A percentile compares a stretch with the other conserved stretches of the same genome.
These are phyloP conservation scores for Ganoderma boninense DNA, from an alignment of 1,284 basidiomycete genomes.

Conservation along the genomic window DNA sequence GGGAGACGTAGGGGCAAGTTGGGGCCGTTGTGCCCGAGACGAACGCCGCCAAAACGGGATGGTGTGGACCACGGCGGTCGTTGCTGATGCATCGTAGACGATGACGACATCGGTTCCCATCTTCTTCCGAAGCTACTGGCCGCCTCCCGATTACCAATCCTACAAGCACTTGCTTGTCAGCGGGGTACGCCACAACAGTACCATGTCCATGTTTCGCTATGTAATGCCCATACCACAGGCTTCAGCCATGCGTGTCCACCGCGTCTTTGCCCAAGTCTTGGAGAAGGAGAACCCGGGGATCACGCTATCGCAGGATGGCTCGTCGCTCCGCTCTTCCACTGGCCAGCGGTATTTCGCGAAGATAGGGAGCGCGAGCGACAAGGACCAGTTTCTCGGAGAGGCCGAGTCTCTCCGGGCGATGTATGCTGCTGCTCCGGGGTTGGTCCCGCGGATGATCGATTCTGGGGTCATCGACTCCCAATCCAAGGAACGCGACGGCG, in stretches of 20 bases:
- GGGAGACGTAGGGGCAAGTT: not conserved
- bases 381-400: slow-evolving; percentile 77
- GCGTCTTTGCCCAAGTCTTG: slow-evolving; percentile 53
- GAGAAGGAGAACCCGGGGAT: slow-evolving; percentile 56
- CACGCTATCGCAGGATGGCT: slow-evolving; percentile 48
- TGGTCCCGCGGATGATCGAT: slow-evolving; percentile 71
- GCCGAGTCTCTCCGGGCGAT: slow-evolving; percentile 77
- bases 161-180: not conserved
- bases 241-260: slow-evolving; percentile 26
- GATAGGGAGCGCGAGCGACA: slow-evolving; percentile 56
- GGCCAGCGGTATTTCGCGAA: slow-evolving; percentile 71
- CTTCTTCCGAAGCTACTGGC: not conserved
- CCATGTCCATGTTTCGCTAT: not conserved
- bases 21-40: not conserved
- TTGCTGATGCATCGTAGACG: not conserved
- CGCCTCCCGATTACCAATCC: no score
- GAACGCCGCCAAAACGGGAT: not conserved
- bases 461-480: slow-evolving; percentile 52
- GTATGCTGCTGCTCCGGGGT: slow-evolving; percentile 65
- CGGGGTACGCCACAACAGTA: not conserved
- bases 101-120: slow-evolving; percentile 21
- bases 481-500: slow-evolving; percentile 40
- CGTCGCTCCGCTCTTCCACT: slow-evolving; percentile 53
- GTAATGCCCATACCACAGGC: not conserved
- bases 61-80: not conserved